Conservation (phyloP, 768 basidiomycete genomes). For the Boletus speciosus region DNA sequence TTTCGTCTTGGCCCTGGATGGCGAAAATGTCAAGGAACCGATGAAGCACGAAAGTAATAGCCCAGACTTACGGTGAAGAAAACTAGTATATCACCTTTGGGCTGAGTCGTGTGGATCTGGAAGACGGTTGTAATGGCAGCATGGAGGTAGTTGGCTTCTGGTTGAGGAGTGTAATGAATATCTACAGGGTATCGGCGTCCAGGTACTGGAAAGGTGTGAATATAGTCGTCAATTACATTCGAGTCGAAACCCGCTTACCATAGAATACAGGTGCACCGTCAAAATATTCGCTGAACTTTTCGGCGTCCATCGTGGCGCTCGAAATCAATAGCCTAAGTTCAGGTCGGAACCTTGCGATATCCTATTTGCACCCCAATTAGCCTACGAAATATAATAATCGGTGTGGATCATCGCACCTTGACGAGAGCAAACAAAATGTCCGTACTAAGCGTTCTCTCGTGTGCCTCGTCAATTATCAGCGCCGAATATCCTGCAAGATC, state of each 20-base stretch:
- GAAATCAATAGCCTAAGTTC: constrained; percentile 93
- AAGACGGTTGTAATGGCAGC: constrained; percentile 98
- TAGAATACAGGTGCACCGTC: constrained; percentile 95
- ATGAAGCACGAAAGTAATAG: not conserved
- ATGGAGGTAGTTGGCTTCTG: constrained; percentile 98
- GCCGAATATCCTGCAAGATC: constrained; percentile 93
- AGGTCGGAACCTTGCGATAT: constrained; percentile 94
- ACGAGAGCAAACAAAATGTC: constrained; percentile 98
- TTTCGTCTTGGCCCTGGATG: constrained; percentile 90
- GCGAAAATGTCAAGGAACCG: constrained; percentile 1
- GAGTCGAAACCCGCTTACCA: constrained; percentile 45
- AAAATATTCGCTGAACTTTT: constrained; percentile 97
- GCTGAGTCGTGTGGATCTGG: constrained; percentile 98
- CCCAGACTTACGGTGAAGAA: constrained; percentile 77
- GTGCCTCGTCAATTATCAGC: constrained; percentile 97
- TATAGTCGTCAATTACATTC: not conserved
- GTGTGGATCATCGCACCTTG: constrained; percentile 65
- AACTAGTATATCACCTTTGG: constrained; percentile 94
- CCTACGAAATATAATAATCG: constrained; percentile 12
- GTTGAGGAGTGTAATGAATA: constrained; percentile 98
- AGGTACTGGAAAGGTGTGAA: constrained; percentile 58
- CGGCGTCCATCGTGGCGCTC: constrained; percentile 94
- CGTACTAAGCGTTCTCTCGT: constrained; percentile 95
- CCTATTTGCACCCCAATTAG: constrained; percentile 46
- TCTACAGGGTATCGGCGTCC: constrained; percentile 97